Percentiles rank a stretch among this genome's conserved stretches.
These are phyloP conservation scores for Stephania japonica DNA, from an alignment of 164 flowering plant species.

Conservation along the genomic window DNA sequence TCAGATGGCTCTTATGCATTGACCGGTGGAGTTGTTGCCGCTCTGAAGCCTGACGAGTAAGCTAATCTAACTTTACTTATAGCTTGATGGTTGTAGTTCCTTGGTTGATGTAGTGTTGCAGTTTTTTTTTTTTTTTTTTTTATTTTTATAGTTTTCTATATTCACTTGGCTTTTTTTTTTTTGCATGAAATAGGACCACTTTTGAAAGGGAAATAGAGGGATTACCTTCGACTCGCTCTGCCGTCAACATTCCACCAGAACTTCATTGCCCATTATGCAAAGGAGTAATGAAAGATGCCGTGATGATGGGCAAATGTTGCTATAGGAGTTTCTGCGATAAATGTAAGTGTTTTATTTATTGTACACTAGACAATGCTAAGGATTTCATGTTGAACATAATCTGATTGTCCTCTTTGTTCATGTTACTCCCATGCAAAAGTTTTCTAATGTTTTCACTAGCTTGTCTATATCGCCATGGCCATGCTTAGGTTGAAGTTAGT, in stretches of 20 bases:
- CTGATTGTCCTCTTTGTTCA: not conserved
- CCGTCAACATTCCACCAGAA: slow-evolving; percentile 86
- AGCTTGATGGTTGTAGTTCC: not conserved
- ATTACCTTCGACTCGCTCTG: slow-evolving; percentile 65
- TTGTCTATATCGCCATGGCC: not conserved
- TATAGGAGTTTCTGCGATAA: slow-evolving; percentile 89
- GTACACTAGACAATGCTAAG: too few species aligned
- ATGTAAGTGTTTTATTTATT: slow-evolving; percentile 41
- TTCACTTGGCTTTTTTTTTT: not conserved
- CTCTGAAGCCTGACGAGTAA: slow-evolving; percentile 90
- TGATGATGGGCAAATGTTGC: slow-evolving; percentile 94
- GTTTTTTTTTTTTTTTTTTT: not conserved
- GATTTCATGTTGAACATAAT: too few species aligned
- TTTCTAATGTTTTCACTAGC: not conserved
- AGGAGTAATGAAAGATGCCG: slow-evolving; percentile 98
- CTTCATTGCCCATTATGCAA: slow-evolving; percentile 87
- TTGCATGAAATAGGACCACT: slow-evolving; percentile 60
- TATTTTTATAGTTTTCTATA: not conserved
- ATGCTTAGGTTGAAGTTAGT: not conserved
- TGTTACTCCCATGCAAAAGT: not conserved
- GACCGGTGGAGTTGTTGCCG: slow-evolving; percentile 85
- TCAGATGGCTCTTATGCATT: slow-evolving; percentile 97
- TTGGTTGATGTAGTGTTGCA: not conserved
- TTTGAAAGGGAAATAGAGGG: slow-evolving; percentile 96
- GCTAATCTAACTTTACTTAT: slow-evolving; percentile 13